phyloP scores from a whole-genome alignment of 768 basidiomycete genomes.

The Macrolepiota fuliginosa region DNA sequence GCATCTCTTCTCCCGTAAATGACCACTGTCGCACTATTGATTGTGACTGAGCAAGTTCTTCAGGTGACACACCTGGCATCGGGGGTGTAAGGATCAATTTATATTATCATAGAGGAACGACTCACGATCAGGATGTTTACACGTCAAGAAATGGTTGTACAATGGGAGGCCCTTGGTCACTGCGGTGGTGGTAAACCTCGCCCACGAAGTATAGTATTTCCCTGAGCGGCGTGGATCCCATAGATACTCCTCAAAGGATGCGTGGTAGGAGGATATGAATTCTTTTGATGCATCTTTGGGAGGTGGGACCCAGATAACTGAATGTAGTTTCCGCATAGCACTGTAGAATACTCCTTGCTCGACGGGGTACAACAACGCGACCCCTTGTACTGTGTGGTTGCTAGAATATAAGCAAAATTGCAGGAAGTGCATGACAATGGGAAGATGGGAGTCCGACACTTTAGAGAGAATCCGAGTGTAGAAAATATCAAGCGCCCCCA shows the following conservation, averaged over 20 bases:
- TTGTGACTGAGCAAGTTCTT: too few species aligned
- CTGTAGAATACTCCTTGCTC: too few species aligned
- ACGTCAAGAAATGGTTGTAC: background rate
- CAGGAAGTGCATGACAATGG: background rate
- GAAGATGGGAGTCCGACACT: background rate
- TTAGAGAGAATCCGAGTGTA: background rate
- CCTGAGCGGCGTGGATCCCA: too few species aligned
- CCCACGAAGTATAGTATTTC: background rate
- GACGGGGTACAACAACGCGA: background rate
- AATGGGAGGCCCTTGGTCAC: background rate
- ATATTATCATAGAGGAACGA: background rate
- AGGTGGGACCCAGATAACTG: background rate
- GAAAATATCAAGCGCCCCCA: background rate
- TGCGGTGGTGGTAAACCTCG: too few species aligned
- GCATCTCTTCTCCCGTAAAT: too few species aligned
- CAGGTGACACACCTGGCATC: too few species aligned
- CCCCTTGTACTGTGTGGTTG: background rate
- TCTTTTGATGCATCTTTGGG: background rate
- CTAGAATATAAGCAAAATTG: background rate
- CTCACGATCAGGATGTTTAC: background rate
- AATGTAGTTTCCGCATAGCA: too few species aligned
- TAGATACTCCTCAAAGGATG: background rate
- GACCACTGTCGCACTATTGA: too few species aligned
- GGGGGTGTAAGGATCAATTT: background rate
- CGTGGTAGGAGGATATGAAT: background rate